Base-by-base conservation (phyloP, 768 basidiomycete species). In the Hericium erinaceus region DNA sequence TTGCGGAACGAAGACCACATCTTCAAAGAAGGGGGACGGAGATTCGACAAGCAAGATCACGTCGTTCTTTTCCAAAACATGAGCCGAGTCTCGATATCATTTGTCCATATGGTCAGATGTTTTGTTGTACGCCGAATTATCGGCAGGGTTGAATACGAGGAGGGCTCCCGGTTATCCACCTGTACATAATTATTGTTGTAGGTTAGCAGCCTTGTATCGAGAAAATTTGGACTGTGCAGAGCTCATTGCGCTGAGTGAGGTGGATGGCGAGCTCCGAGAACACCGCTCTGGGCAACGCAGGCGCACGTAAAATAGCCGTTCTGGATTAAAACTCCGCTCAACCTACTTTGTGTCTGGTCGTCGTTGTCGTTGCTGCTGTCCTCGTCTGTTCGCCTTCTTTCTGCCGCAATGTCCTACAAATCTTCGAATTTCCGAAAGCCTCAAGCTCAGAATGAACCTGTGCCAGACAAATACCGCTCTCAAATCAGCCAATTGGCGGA, bases 401-500 rank as follows among this genome's bases (percentile, higher is more conserved):
- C 54, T 40, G 24, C 37, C 41, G 4, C n/a, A 26, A 55, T 55
- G 54, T 24, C 49, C 49, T 55, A 41, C 62, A 69, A 72, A 61
- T 67, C 70, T 54, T 65, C 69, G 57, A 61, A 65, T 52, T 66
- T 64, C 55, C 68, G 68, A 62, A 67, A 65, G 52, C 51, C 64
- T 15, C 66, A 68, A 48, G 44, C 65, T 28, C 49, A 61, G 9
- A 60, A 65, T 53, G 61, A 69, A 41, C 57, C 64, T 40, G 40
- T 58, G 15, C 56, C 65, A 50, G 64, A 65, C 58, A 83, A 80
- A 66, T 83, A 75, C 65, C 78, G 77, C 53, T 16, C 72, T 0
- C 74, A 89, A 63, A 80, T 82, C 9, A 71, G 73, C 28, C 80
- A 82, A 52, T 81, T 92, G 6, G 80, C 84, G 68, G 90, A 91